Evolutionary conservation across 305 asterid species (phyloP), one percentile per base, ranked within the genome.

Genomic region (Fraxinus dipetala): DNA sequence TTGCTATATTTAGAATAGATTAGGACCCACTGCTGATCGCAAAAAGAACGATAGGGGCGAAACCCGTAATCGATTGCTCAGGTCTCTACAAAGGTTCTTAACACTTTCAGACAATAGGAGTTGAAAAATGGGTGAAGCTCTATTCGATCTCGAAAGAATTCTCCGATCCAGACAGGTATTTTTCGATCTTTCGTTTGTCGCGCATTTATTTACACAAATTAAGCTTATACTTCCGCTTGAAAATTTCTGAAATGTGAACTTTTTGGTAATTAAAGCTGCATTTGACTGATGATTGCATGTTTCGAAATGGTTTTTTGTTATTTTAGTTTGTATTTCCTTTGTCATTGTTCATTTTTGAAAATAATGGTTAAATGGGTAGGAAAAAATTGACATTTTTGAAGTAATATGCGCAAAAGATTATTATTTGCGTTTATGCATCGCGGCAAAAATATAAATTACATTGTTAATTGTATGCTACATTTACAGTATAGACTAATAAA

Each of bases 161-260:
- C 86, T 90, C 45, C 91, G 87, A 75, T 81, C 87, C 0, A 77
- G 48, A 70, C 84, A 83, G 89, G 97, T 89, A 82, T 24, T 81
- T 72, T 26, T 13, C 6, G 59, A 16, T 31, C 65, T 31, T 8
- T 14, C 7, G 0, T 38, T 78, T 76, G 13, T 76, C 1, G 74
- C 59, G 20, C 18, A 36, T 70, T 16, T 51, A 0, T 61, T 38
- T 8, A 65, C 20, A 10, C 13, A 38, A 51, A 51, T 35, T 45
- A 28, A 34, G 51, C 24, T 43, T 80, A 28, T 48, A 34, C n/a
- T 70, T 75, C 45, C 30, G 24, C 36, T 10, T 40, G 76, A 67
- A 45, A 59, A 31, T 48, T 43, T 24, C 73, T 77, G 72, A 67
- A 76, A 72, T 24, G 4, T 7, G 34, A 81, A 43, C 5, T 11